phyloP scores from a whole-genome alignment of 441 rosid species.

The Pelargonium fulgidum region DNA sequence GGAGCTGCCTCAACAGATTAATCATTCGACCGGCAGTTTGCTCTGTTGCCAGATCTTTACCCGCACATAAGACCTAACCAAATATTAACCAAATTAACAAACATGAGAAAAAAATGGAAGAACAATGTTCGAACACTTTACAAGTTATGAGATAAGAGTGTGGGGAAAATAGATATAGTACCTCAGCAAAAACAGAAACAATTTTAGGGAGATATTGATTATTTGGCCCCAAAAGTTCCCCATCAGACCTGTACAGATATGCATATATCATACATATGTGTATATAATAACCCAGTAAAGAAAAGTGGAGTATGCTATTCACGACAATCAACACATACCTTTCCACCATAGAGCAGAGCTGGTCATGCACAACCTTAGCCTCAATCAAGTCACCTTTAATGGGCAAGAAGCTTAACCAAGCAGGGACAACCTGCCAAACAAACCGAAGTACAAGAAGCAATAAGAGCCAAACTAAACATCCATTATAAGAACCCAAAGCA shows the following conservation, averaged over 20 bases:
- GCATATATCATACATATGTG: background rate
- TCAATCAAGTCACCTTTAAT: slow-evolving; percentile 86
- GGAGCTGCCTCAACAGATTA: slow-evolving; percentile 71
- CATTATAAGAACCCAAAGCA: background rate
- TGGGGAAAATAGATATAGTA: slow-evolving; percentile 14
- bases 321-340: slow-evolving; percentile 37
- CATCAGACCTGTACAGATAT: slow-evolving; percentile 61
- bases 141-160: background rate
- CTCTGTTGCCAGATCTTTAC: slow-evolving; percentile 79
- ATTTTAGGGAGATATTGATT: slow-evolving; percentile 87
- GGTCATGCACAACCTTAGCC: slow-evolving; percentile 95
- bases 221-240: slow-evolving; percentile 76
- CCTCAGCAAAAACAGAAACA: slow-evolving; percentile 89
- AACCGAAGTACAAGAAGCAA: background rate
- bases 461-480: slow-evolving; percentile 3
- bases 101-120: background rate
- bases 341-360: slow-evolving; percentile 95
- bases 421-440: slow-evolving; percentile 70
- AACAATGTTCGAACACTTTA: background rate
- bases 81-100: background rate
- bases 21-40: slow-evolving; percentile 77
- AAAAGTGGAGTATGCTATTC: background rate
- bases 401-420: slow-evolving; percentile 98
- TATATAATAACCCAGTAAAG: background rate
- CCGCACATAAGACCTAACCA: slow-evolving; percentile 54